Evolutionary conservation across 768 basidiomycete species (phyloP), one percentile per base, ranked within the genome.

Genomic region (Leccinum truebloodii): DNA sequence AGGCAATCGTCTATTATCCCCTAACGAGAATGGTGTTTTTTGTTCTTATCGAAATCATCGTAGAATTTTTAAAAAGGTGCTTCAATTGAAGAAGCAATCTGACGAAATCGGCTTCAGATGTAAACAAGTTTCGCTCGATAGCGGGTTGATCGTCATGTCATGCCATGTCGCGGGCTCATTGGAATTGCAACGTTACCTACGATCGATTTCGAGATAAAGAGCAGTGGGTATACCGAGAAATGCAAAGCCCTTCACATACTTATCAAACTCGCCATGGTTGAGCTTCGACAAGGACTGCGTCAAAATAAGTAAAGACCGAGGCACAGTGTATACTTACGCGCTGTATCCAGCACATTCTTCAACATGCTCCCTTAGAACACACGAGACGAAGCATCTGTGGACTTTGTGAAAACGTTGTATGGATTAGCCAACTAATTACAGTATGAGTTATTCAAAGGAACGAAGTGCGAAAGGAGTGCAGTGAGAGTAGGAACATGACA

Each of bases 151-250:
- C 13, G 20, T 59, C 34, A 57, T 26, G 34, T 16, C 20, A 18
- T 32, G 10, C 32, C 16, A 39, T 18, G 16, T 16, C 54, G 6
- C 46, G 95, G 95, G 87, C 54, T 83, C 88, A 1, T 94, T 71
- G 97, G 97, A 8, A 94, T 98, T 49, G 97, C 95, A 1, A 99
- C 97, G 1, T 89, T 82, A 71, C 74, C 98, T 8, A 94, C 94
- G 14, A 97, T 96, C 69, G 95, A 51, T 74, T 96, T 95, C 76
- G 69, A 63, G 67, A 77, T 66, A 50, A 70, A 63, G 71, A 81
- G 76, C 56, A 77, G 77, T 7, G 67, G 9, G 32, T 32, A 12
- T 32, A 32, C 32, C 10, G 32, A 32, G 10, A 32, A 32, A 12
- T 3, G 30, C 9, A 32, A 9, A 32, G 32, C 3, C 32, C 32